Evolutionary conservation across 2,329 filamentous ascomycete species (phyloP), one percentile per base, ranked within the genome.

Genomic region (Paraconiothyrium sp.): DNA sequence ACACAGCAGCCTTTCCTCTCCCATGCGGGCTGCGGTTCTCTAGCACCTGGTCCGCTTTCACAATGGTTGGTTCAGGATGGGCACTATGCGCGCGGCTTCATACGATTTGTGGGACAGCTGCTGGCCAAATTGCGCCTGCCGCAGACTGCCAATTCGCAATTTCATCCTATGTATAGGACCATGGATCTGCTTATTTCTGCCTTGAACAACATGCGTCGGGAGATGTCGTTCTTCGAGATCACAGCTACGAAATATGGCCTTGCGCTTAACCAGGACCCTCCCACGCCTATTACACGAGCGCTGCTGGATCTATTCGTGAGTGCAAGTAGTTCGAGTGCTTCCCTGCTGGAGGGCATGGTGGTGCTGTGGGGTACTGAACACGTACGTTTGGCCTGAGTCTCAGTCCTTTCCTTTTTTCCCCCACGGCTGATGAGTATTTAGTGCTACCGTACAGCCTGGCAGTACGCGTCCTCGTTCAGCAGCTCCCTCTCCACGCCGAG

Each of bases 331-430:
- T 78, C 83, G 0, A 82, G 80, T 8, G 80, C 81, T 2, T 83
- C 78, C 1, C 73, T 92, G 71, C 78, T 93, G 2, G 90, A 93
- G 73, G 90, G 89, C 6, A 82, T 92, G 63, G 85, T 92, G 2
- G 84, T 92, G n/a, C 85, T 93, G 27, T 94, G 90, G 88, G 88
- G 88, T n/a, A 92, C 89, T 1, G 91, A 94, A 78, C 87, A 84
- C 65, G 82, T 83, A 77, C 49, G 80, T 73, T 24, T 20, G 2
- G 3, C 13, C 35, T 11, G 6, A 16, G 14, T 43, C 11, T 27
- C 30, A 5, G 16, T 16, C 20, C 39, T n/a, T 32, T n/a, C 14
- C 34, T 44, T 54, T 34, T 20, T 24, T 2, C 22, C 27, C 3
- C 6, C 16, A 27, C 41, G 37, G 32, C 63, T 69, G 52, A 75